Conservation (phyloP, 768 basidiomycete species). For the Lentinula raphanica region DNA sequence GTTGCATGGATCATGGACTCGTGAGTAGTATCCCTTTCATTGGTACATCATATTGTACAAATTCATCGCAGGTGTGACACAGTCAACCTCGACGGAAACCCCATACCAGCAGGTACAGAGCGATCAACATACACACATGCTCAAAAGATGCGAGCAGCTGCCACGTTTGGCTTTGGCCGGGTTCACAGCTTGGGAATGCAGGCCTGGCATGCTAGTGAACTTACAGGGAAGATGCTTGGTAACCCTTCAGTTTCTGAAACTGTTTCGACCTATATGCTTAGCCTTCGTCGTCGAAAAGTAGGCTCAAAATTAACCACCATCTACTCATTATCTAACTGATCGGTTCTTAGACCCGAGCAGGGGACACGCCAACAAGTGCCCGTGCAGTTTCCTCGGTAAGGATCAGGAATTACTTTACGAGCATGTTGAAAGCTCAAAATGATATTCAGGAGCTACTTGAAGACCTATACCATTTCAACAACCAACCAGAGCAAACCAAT, state of each 20-base stretch:
- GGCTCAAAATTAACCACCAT: not conserved
- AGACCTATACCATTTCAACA: no score
- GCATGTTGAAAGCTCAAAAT: no score
- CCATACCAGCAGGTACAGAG: not conserved
- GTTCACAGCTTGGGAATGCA: conserved; percentile 7
- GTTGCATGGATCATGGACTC: no score
- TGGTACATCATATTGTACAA: no score
- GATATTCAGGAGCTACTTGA: no score
- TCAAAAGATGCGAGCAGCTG: not conserved
- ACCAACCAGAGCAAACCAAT: no score
- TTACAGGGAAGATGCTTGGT: conserved; percentile 5
- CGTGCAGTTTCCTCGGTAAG: conserved; percentile 14
- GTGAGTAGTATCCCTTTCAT: conserved; percentile 26
- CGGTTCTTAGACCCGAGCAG: not conserved
- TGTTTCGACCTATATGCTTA: conserved; percentile 15
- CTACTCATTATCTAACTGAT: not conserved
- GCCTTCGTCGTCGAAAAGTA: conserved; percentile 9
- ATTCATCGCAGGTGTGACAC: conserved; percentile 10
- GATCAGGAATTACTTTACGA: no score
- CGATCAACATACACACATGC: conserved; percentile 9
- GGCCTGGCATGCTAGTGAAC: conserved; percentile 13
- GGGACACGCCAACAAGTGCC: conserved; percentile 13
- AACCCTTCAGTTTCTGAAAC: conserved; percentile 17
- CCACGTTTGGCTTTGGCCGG: no score
- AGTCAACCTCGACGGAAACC: conserved; percentile 7